phyloP scores from a whole-genome alignment of 306 rosid genomes.

The Pachyrhizus erosus region DNA sequence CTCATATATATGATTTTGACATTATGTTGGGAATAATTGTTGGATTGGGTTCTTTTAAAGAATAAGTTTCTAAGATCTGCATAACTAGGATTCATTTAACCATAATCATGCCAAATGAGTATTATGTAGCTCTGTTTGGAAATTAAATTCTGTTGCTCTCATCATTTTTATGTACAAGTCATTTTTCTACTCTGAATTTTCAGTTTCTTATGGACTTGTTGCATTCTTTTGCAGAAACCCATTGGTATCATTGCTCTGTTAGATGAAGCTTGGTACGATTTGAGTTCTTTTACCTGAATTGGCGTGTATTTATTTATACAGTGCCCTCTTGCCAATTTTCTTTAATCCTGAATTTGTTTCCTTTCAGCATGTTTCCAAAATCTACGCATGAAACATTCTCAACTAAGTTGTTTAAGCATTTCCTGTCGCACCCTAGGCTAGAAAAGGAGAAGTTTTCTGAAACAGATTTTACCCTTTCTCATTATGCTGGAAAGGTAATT shows the following conservation, averaged over 20 bases:
- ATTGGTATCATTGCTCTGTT: conserved; percentile 79
- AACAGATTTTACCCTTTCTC: conserved; percentile 84
- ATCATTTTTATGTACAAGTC: neutral
- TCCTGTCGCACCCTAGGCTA: conserved; percentile 67
- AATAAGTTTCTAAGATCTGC: neutral
- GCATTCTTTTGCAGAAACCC: conserved; percentile 76
- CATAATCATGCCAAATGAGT: neutral
- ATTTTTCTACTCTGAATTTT: neutral
- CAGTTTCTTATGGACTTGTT: conserved; percentile 40
- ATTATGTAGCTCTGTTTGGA: neutral
- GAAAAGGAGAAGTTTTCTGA: conserved; percentile 80
- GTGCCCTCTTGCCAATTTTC: conserved; percentile 18
- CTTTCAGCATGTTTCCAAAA: conserved; percentile 90
- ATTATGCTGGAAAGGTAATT: conserved; percentile 95
- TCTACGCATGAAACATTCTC: conserved; percentile 86
- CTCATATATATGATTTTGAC: neutral
- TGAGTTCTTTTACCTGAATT: conserved; percentile 54
- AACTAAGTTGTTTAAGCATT: conserved; percentile 80
- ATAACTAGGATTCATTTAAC: neutral
- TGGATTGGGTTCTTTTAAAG: neutral
- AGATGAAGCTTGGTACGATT: conserved; percentile 92
- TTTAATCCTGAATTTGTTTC: conserved; percentile 54
- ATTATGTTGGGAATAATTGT: neutral
- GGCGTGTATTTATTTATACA: conserved; percentile 46
- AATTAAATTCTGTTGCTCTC: neutral